These are phyloP conservation scores for Trametes punicea DNA, from an alignment of 768 basidiomycete genomes.

Conservation along the genomic window DNA sequence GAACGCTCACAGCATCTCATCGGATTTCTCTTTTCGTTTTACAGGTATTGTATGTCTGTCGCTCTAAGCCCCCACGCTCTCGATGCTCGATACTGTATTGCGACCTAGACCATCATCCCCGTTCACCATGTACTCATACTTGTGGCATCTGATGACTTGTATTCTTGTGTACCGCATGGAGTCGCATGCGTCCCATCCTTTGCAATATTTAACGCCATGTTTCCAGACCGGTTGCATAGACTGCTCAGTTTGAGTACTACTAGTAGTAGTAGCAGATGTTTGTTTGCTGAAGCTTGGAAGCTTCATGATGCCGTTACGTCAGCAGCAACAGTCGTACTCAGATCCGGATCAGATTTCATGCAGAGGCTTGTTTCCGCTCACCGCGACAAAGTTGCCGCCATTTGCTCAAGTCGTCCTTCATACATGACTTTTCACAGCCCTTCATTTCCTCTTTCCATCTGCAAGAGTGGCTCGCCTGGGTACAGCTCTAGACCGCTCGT, in stretches of 20 bases:
- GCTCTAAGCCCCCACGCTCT: conserved; percentile 19
- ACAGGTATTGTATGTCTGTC: conserved; percentile 23
- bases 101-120: conserved; percentile 9
- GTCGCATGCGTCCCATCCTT: conserved; percentile 3
- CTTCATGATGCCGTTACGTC: conserved; percentile 18
- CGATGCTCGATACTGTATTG: conserved; percentile 17
- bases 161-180: conserved; percentile 13
- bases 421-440: conserved; percentile 11
- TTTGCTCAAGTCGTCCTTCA: not conserved
- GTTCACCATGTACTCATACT: conserved; percentile 16
- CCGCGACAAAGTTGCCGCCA: not conserved
- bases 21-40: conserved; percentile 4
- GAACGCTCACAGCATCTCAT: conserved; percentile 15
- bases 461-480: conserved; percentile 12
- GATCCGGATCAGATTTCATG: conserved; percentile 6
- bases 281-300: too few species aligned
- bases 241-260: not conserved
- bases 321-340: not conserved
- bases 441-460: conserved; percentile 10
- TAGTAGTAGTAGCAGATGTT: too few species aligned
- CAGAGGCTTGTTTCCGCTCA: not conserved
- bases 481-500: conserved; percentile 4
- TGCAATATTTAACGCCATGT: not conserved
- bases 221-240: too few species aligned
- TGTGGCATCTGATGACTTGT: conserved; percentile 20